Base-by-base conservation (phyloP, 805 yeast genomes). In the Myxozyma melibiosi region DNA sequence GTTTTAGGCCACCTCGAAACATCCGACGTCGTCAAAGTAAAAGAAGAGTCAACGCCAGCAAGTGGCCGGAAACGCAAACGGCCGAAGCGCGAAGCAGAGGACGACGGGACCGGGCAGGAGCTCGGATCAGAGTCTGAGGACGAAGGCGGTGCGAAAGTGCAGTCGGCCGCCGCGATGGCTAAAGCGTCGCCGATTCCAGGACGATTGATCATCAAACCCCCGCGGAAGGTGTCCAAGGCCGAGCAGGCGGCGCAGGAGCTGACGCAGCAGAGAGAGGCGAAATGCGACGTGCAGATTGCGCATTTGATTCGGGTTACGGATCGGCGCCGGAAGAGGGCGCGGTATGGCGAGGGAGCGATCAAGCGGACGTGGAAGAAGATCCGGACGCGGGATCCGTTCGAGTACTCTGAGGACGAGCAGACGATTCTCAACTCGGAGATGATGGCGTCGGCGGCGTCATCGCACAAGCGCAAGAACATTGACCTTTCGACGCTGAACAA, bases 331-430 rank as follows among this genome's bases (percentile, higher is more conserved):
- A 49, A 52, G 18, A 57, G 66, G 1, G 57, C 65, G 5, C 55
- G 67, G 16, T 57, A 54, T 25, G 47, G 51, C 9, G 62, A 59
- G 25, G 69, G 72, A n/a, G 55, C 71, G 5, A 33, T 72, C 9
- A 48, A 53, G 30, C 64, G 65, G 16, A 54, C 67, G 3, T 72
- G 74, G 74, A 31, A 44, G 4, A 52, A 51, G 37, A 68, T 73
- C 41, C 56, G 60, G 27, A 68, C 64, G 22, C 39, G 67, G 4
- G 75, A 73, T 40, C 73, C 75, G 18, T 38, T 72, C 11, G 71
- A 71, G 48, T 62, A 68, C 38, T 69, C 74, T 13, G 76, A 73
- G 46, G 68, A 65, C 24, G 76, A 73, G 53, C 49, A 52, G 39
- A 48, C 39, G 22, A 40, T 44, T 20, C 27, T 61, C 4, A 54